Evolutionary conservation across 768 basidiomycete genomes (phyloP).

Genomic region (Calocybe indica): DNA sequence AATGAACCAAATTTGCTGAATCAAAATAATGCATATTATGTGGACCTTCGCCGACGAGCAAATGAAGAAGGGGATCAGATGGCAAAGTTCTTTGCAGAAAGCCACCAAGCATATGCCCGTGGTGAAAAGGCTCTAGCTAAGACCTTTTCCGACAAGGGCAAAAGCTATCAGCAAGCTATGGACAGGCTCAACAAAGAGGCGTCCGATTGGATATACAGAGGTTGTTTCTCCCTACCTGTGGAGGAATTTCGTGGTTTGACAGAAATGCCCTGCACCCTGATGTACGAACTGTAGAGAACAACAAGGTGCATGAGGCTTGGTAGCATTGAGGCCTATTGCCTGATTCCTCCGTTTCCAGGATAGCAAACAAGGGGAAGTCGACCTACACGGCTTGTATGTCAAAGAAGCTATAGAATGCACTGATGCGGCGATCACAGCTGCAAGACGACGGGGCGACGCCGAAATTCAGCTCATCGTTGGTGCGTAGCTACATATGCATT

Average conservation of each 20-base stretch:
- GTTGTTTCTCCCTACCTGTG: slow-evolving; percentile 33
- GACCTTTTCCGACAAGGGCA: slow-evolving; percentile 74
- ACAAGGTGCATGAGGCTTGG: slow-evolving; percentile 44
- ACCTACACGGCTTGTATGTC: slow-evolving; percentile 90
- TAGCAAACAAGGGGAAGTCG: slow-evolving; percentile 68
- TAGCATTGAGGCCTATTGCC: neutral
- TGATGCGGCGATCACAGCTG: slow-evolving; percentile 65
- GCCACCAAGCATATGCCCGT: slow-evolving; percentile 67
- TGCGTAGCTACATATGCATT: slow-evolving; percentile 24
- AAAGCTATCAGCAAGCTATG: slow-evolving; percentile 74
- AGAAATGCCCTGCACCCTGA: too few relatives aligned
- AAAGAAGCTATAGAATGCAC: slow-evolving; percentile 81
- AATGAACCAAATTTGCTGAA: slow-evolving; percentile 59
- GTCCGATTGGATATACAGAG: slow-evolving; percentile 80
- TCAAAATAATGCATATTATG: slow-evolving; percentile 66
- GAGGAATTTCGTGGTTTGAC: too few relatives aligned
- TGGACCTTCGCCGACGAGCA: slow-evolving; percentile 65
- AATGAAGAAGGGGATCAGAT: slow-evolving; percentile 76
- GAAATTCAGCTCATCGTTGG: slow-evolving; percentile 84
- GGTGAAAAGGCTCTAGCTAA: slow-evolving; percentile 80
- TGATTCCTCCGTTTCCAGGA: slow-evolving; percentile 39
- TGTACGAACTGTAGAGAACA: slow-evolving; percentile 57
- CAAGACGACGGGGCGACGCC: slow-evolving; percentile 53
- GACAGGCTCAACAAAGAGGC: slow-evolving; percentile 76
- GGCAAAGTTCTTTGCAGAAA: slow-evolving; percentile 62